A percentile compares a stretch with the other conserved stretches of the same genome.
These are phyloP conservation scores for Decorospora gaudefroyi DNA, from an alignment of 2,329 filamentous ascomycete genomes.

Conservation along the genomic window DNA sequence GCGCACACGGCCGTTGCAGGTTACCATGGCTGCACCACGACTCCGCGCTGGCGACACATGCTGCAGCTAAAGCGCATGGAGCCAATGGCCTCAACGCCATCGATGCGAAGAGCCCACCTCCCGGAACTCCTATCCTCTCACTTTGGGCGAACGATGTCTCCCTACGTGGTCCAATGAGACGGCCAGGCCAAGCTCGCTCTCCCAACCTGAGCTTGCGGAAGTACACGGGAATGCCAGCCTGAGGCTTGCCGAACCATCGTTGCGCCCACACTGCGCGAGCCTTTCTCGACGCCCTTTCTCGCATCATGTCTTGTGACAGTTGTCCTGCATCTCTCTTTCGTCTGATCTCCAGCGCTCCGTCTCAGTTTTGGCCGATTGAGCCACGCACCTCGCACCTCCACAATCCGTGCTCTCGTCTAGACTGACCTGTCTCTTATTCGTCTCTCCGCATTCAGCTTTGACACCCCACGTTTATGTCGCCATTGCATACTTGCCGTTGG, in stretches of 20 bases:
- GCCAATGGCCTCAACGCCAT: constrained; percentile 33
- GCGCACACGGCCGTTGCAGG: constrained; percentile 20
- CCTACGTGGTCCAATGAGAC: constrained; percentile 47
- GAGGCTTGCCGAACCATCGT: constrained; percentile 41
- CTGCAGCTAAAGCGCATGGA: constrained; percentile 35
- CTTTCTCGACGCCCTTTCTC: constrained; percentile 29
- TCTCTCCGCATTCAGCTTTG: constrained; percentile 41
- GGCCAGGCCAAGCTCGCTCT: constrained; percentile 32
- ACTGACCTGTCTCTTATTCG: constrained; percentile 40
- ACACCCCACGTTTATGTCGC: constrained; percentile 46
- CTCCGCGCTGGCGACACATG: constrained; percentile 29
- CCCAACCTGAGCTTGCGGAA: constrained; percentile 30
- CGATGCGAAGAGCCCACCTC: constrained; percentile 32
- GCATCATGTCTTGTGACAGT: constrained; percentile 41
- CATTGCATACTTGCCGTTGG: constrained; percentile 35
- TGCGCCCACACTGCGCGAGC: constrained; percentile 32
- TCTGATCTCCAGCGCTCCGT: constrained; percentile 31
- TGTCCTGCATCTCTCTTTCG: constrained; percentile 37
- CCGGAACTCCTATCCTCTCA: constrained; percentile 36
- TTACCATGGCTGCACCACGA: constrained; percentile 33
- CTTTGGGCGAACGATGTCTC: constrained; percentile 32
- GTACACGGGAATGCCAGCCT: constrained; percentile 36
- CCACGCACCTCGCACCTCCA: constrained; percentile 37
- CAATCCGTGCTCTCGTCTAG: constrained; percentile 33
- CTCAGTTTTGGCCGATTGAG: constrained; percentile 31